Evolutionary conservation across 345 rosid genomes (phyloP).

Genomic region (Populus davidiana): DNA sequence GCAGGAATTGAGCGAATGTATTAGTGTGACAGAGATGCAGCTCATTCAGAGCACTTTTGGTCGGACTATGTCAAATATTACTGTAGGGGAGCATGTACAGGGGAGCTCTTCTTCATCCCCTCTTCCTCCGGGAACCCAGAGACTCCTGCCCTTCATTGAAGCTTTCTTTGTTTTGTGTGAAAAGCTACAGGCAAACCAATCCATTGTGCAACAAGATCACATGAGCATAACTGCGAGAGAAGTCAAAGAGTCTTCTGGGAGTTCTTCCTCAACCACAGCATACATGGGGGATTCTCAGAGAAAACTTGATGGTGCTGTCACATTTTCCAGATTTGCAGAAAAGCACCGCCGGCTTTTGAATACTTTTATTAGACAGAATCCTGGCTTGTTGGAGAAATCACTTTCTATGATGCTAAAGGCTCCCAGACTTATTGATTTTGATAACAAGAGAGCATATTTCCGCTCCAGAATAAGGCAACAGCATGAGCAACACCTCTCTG

Average conservation of each 20-base stretch:
- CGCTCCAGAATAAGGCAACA: conserved; percentile 89
- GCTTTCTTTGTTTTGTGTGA: conserved; percentile 96
- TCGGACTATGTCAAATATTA: conserved; percentile 37
- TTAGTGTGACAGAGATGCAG: conserved; percentile 78
- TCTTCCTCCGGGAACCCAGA: conserved; percentile 92
- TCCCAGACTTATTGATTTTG: conserved; percentile 88
- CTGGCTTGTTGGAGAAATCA: conserved; percentile 79
- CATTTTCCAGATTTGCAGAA: conserved; percentile 86
- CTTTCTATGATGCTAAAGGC: conserved; percentile 92
- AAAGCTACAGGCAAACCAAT: conserved; percentile 64
- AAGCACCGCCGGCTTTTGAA: conserved; percentile 89
- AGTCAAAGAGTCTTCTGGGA: conserved; percentile 70
- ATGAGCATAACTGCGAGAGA: conserved; percentile 66
- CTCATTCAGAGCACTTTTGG: conserved; percentile 58
- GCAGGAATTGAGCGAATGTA: conserved; percentile 90
- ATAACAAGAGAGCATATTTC: conserved; percentile 91
- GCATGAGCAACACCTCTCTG: conserved; percentile 83
- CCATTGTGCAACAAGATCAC: conserved; percentile 61
- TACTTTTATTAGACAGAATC: conserved; percentile 88
- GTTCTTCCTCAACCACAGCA: conserved; percentile 41
- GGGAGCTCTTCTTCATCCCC: conserved; percentile 62
- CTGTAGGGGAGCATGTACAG: conserved; percentile 56
- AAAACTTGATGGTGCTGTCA: conserved; percentile 68
- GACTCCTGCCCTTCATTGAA: conserved; percentile 87
- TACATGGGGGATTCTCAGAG: conserved; percentile 55